phyloP scores from a whole-genome alignment of 129 eudicot genomes.

The Flaveria ramosissima region DNA sequence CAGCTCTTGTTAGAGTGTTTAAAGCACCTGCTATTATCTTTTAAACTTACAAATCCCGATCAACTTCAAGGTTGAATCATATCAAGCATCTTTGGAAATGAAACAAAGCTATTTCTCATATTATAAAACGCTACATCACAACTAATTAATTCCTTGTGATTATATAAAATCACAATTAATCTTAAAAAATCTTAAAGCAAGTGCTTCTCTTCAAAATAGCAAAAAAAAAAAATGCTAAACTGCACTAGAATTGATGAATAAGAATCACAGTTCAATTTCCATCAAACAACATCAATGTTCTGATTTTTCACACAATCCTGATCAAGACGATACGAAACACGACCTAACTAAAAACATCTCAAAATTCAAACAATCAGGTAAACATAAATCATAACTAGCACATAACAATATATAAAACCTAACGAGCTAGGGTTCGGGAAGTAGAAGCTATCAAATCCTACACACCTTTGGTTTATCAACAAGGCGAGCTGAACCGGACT shows the following conservation, averaged over 20 bases:
- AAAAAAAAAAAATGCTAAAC: constrained; percentile 1
- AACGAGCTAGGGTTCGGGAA: constrained; percentile 24
- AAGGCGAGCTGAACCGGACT: constrained; percentile 38
- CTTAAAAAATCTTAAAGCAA: neutral
- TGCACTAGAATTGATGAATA: constrained; percentile 9
- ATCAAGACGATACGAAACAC: neutral
- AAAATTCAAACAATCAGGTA: too few species aligned
- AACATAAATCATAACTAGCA: too few species aligned
- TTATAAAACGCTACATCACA: too few species aligned
- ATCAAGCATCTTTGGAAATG: neutral
- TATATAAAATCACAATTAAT: neutral
- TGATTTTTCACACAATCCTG: neutral
- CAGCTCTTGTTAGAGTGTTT: neutral
- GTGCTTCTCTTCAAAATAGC: neutral
- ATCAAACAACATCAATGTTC: neutral
- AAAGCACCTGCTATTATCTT: neutral
- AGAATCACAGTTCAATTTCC: neutral
- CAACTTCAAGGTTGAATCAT: neutral
- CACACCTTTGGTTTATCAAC: constrained; percentile 40
- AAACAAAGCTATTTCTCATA: neutral
- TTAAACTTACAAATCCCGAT: neutral
- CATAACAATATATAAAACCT: too few species aligned
- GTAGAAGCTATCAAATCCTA: neutral
- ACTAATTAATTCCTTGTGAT: neutral
- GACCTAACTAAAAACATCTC: too few species aligned